Evolutionary conservation across 192 early-diverging fungal genomes (phyloP), one percentile per base, ranked within the genome.

Genomic region (Linnemannia zychae): DNA sequence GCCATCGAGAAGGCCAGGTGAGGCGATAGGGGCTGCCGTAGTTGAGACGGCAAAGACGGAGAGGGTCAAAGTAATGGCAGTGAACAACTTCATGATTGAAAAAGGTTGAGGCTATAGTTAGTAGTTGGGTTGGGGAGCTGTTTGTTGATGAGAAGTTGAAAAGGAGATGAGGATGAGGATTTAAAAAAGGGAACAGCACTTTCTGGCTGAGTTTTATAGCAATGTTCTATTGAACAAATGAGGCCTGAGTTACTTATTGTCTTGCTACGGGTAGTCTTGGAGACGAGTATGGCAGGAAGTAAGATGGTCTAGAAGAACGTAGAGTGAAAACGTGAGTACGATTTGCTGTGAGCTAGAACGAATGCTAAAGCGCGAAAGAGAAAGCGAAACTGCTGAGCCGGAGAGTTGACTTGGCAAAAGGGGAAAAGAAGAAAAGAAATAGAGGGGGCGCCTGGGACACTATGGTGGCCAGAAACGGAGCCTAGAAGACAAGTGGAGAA

Each of bases 31-130:
- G 4, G 72, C 72, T 4, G 72, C 72, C 48, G 16, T 37, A 22
- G 48, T 53, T 2, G 72, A 53, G 36, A 53, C 72, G 40, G 72
- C 72, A 34, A 73, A 53, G 36, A 73, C 50, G 48, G 72, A 73
- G 5, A 73, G 46, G 33, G 72, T 73, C 15, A 73, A 18, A 13
- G 72, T 31, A 4, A 73, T 4, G 16, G 72, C 50, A 16, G 72
- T 73, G 72, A 33, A 52, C 28, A 73, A 5, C 34, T 47, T 73
- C 72, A 73, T 73, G 49, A 16, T 73, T 40, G 5, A 18, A 20
- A 46, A 11, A 17, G 0, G 37, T 48, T 17, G 9, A 24, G n/a
- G 12, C 0, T 57, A n/a, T 57, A 20, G 16, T 52, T 57, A n/a
- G 28, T 11, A 4, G 12, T n/a, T 28, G 28, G 57, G 24, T 63